phyloP scores from a whole-genome alignment of 1,139 yeast genomes.

The Geotrichum bryndzae region DNA sequence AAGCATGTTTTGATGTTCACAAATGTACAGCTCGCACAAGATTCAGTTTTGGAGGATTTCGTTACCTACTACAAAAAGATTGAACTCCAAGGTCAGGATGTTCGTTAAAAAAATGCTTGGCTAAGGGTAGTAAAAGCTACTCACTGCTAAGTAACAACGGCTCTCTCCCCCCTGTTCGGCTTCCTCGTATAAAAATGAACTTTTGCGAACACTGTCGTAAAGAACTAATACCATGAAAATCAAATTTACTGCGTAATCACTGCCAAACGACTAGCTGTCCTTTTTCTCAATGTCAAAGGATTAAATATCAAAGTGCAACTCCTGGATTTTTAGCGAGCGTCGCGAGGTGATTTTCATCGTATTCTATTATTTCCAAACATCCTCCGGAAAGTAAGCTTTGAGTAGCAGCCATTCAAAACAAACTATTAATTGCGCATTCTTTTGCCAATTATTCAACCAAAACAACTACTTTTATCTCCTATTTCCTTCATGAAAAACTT shows the following conservation, averaged over 20 bases:
- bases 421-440: too few species aligned
- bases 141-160: background rate
- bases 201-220: background rate
- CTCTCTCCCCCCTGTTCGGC: background rate
- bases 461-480: too few species aligned
- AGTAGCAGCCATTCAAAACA: background rate
- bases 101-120: background rate
- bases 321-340: background rate
- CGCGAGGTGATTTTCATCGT: background rate
- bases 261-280: background rate
- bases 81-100: background rate
- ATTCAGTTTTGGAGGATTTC: too few species aligned
- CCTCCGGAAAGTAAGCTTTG: too few species aligned
- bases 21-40: too few species aligned
- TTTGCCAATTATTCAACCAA: too few species aligned
- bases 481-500: too few species aligned
- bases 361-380: background rate
- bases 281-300: too few species aligned
- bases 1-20: too few species aligned
- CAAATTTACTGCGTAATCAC: too few species aligned
- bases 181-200: background rate
- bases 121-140: background rate
- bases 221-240: background rate
- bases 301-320: background rate
- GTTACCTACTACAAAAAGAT: too few species aligned